Base-by-base conservation (phyloP, 2,329 filamentous ascomycete genomes). In the Fusarium heterosporum region DNA sequence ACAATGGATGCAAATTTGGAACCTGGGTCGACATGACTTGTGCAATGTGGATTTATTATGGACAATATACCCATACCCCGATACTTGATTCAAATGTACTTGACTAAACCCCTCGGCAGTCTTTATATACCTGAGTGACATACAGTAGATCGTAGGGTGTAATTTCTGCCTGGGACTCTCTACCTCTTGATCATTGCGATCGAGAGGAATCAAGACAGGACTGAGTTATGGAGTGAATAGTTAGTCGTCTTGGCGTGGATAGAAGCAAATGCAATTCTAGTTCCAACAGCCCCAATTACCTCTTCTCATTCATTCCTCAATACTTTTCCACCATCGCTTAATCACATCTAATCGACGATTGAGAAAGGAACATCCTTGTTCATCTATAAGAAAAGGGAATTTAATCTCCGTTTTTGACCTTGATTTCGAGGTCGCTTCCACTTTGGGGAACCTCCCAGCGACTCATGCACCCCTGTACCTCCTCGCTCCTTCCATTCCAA, bases 401-500 rank as follows among this genome's bases (percentile, higher is more conserved):
- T 66, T 39, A 57, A 53, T 40, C 51, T 66, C 63, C 57, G 62
- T 55, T 64, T 59, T 34, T 25, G 57, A 46, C 25, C 58, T 36
- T 46, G 32, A 38, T 19, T 28, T 64, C 43, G 55, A 55, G 54
- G 41, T 36, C 46, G 51, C 28, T 66, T 67, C 63, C 52, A 53
- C 28, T 59, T 67, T 59, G 16, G 63, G 63, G 25, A 40, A 46
- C 16, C 14, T n/a, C 17, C 58, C 50, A 30, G 48, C 19, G 47
- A 49, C 63, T 41, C 17, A 30, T 36, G 34, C 40, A 68, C 25
- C 64, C 52, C 45, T 64, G 66, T 46, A 42, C 26, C 45, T 55
- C 56, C 49, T 68, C 64, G 25, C 43, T 55, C 57, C 50, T 69
- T 66, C 66, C 57, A 51, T 60, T 67, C 57, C 66, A 45, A 53